A percentile compares a stretch with the other conserved stretches of the same genome.
These are phyloP conservation scores for Coemansia sp. DNA, from an alignment of 192 early-diverging fungal genomes.

Conservation along the genomic window DNA sequence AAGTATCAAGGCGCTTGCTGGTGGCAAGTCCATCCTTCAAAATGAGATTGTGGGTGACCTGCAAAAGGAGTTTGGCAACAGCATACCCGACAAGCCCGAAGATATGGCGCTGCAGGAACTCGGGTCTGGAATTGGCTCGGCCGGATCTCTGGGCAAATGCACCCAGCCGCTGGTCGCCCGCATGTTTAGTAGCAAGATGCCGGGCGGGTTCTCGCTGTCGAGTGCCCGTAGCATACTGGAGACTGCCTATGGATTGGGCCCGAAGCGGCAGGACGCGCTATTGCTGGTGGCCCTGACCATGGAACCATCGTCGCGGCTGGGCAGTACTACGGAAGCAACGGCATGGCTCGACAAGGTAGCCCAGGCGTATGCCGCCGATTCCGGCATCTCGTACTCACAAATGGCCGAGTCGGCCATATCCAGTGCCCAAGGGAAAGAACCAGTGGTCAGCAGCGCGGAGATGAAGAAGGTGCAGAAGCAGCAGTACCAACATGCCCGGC, in stretches of 20 bases:
- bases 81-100: conserved; percentile 84
- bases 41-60: conserved; percentile 96
- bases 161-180: conserved; percentile 73
- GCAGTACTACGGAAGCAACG: conserved; percentile 7
- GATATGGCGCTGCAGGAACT: conserved; percentile 77
- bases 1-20: conserved; percentile 75
- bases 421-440: conserved; percentile 55
- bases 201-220: conserved; percentile 80
- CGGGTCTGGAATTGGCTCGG: conserved; percentile 54
- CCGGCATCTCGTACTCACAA: conserved; percentile 56
- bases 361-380: conserved; percentile 70
- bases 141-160: conserved; percentile 77
- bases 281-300: conserved; percentile 70
- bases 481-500: conserved; percentile 62
- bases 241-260: conserved; percentile 69
- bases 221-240: conserved; percentile 64
- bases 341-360: conserved; percentile 60
- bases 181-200: conserved; percentile 84
- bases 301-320: conserved; percentile 79
- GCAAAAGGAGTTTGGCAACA: conserved; percentile 82
- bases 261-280: conserved; percentile 67
- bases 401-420: conserved; percentile 27
- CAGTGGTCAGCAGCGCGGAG: conserved; percentile 84
- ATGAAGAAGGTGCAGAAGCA: conserved; percentile 71
- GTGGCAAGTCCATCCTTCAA: conserved; percentile 90